Evolutionary conservation across 2,329 filamentous ascomycete species (phyloP).

Genomic region (Xylariaceae sp.): DNA sequence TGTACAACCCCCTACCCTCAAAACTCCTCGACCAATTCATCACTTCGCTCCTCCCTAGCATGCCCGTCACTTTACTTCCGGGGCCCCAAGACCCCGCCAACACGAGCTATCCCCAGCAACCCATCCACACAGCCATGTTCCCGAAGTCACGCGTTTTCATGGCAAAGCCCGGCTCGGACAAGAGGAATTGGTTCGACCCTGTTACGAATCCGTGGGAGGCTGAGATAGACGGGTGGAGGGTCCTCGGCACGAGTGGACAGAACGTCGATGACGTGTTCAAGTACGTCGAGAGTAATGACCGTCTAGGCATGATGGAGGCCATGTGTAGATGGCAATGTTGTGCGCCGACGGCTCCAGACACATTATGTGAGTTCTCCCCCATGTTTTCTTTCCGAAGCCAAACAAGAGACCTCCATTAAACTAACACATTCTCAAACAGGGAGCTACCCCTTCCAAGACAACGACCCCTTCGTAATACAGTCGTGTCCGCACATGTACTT

Average conservation of each 20-base stretch:
- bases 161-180: slow-evolving; percentile 38
- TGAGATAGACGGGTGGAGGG: slow-evolving; percentile 81
- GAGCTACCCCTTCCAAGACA: slow-evolving; percentile 93
- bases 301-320: slow-evolving; percentile 86
- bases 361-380: slow-evolving; percentile 63
- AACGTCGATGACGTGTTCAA: slow-evolving; percentile 91
- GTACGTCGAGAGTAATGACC: slow-evolving; percentile 73
- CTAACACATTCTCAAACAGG: slow-evolving; percentile 42
- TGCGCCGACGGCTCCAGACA: slow-evolving; percentile 93
- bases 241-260: slow-evolving; percentile 84
- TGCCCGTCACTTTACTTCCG: slow-evolving; percentile 85
- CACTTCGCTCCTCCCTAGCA: slow-evolving; percentile 70
- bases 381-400: not conserved
- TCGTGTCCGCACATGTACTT: slow-evolving; percentile 88
- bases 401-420: not conserved
- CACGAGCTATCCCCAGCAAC: slow-evolving; percentile 83
- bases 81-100: slow-evolving; percentile 84
- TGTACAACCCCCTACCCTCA: slow-evolving; percentile 83
- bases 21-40: slow-evolving; percentile 81
- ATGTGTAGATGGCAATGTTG: slow-evolving; percentile 89
- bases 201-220: slow-evolving; percentile 93
- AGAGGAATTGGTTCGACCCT: slow-evolving; percentile 73
- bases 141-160: slow-evolving; percentile 67
- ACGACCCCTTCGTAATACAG: slow-evolving; percentile 84
- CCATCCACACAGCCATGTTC: slow-evolving; percentile 89